Evolutionary conservation across 1,284 basidiomycete species (phyloP).

Genomic region (Schizophyllum amplum): DNA sequence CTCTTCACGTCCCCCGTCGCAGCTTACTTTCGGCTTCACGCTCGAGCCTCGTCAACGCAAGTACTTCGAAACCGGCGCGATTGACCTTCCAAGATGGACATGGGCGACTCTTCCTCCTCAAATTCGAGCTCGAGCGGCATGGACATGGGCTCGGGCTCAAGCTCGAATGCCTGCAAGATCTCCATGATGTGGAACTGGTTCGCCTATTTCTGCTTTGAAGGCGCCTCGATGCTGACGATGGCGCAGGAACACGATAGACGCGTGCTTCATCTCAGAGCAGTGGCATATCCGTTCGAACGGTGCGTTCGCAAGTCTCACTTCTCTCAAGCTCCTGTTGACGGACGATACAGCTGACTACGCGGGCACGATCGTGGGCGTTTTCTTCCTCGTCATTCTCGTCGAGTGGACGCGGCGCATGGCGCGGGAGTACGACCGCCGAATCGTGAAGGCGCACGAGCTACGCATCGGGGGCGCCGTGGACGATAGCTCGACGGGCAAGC

Average conservation of each 20-base stretch:
- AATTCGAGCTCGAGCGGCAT: constrained; percentile 1
- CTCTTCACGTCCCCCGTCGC: too few relatives aligned
- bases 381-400: constrained; percentile 12
- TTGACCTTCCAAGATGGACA: neutral
- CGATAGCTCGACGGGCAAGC: neutral
- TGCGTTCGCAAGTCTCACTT: neutral
- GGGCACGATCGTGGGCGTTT: constrained; percentile 11
- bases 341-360: constrained; percentile 14
- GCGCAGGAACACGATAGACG: constrained; percentile 12
- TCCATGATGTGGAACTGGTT: constrained; percentile 17
- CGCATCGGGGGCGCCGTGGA: neutral
- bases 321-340: too few relatives aligned
- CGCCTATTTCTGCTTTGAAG: neutral
- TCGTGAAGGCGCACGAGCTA: constrained; percentile 7
- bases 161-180: constrained; percentile 7
- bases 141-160: neutral
- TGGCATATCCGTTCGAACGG: constrained; percentile 13
- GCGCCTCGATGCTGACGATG: neutral
- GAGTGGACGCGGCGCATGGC: constrained; percentile 11
- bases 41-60: too few relatives aligned
- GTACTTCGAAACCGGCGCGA: neutral
- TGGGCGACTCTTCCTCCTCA: neutral
- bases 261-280: constrained; percentile 14
- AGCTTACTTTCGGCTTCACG: too few relatives aligned
- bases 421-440: constrained; percentile 13